Conservation (phyloP, 805 yeast genomes). For the Allodekkera sacchari region DNA sequence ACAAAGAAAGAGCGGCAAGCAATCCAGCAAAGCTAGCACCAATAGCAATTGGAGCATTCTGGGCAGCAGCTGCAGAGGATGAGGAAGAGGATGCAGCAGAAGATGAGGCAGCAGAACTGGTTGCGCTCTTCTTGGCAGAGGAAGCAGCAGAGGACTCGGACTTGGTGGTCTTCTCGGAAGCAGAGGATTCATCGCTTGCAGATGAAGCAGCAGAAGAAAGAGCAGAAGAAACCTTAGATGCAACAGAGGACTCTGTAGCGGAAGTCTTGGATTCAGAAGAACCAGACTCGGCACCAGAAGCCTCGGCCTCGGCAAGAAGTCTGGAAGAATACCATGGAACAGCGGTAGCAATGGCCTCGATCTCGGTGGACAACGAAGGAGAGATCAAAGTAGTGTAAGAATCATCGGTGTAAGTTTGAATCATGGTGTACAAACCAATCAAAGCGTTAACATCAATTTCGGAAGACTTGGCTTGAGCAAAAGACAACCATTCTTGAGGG, state of each 20-base stretch:
- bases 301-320: constrained; percentile 14
- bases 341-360: constrained; percentile 22
- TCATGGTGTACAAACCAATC: constrained; percentile 24
- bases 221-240: constrained; percentile 9
- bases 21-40: constrained; percentile 5
- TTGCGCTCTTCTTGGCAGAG: constrained; percentile 3
- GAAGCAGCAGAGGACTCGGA: constrained; percentile 2
- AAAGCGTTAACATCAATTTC: constrained; percentile 22
- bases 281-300: constrained; percentile 8
- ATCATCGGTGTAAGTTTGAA: constrained; percentile 34
- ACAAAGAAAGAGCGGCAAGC: constrained; percentile 16
- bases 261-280: constrained; percentile 8
- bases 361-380: constrained; percentile 8
- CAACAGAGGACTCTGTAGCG: constrained; percentile 8
- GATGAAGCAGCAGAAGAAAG: constrained; percentile 6
- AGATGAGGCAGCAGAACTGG: constrained; percentile 4
- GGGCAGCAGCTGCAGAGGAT: constrained; percentile 3
- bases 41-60: constrained; percentile 1
- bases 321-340: constrained; percentile 29
- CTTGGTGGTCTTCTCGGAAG: constrained; percentile 6
- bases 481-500: constrained; percentile 25
- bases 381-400: constrained; percentile 35
- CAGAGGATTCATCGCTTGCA: constrained; percentile 6
- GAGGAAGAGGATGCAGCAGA: constrained; percentile 4
- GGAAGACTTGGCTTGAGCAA: constrained; percentile 21